Evolutionary conservation across 257 asterid genomes (phyloP), one percentile per base, ranked within the genome.

Genomic region (Linderniella brevidens): DNA sequence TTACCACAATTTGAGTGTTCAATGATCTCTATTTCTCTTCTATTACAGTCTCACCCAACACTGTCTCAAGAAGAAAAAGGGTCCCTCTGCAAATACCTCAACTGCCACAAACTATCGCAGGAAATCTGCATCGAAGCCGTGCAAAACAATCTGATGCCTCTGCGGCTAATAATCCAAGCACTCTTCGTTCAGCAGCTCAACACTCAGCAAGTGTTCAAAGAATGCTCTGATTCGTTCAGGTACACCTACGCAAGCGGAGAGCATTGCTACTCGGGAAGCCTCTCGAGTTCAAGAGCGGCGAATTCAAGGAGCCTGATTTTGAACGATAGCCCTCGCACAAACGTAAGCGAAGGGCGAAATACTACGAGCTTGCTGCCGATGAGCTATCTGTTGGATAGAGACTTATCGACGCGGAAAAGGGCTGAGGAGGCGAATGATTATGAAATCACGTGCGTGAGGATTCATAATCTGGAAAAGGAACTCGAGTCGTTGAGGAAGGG

Each of bases 51-150:
- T 14, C 85, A 76, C 72, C 66, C 74, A 49, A 54, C 57, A 54
- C 19, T 82, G 62, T 54, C 78, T 13, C 81, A 71, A 57, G 84
- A 78, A 44, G 87, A 75, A 64, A 82, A 72, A 63, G 79, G 59
- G 11, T 15, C 8, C 38, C 66, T 76, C 12, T 78, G 94, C 76
- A 76, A 73, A 48, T 65, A 73, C 60, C 79, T 82, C 46, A 65
- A 70, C 60, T 78, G 94, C 76, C 81, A 67, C 61, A 82, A 71
- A 61, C 75, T 82, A 40, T 79, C 94, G 6, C 82, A 68, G 46
- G 61, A 71, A 41, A 67, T 68, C 4, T 76, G 92, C 65, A 62
- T 76, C 11, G 82, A 70, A 63, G 94, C 84, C 1, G 87, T 82
- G 8, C 81, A 79, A 38, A 78, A 82, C 52, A 84, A 78, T 45